Base-by-base conservation (phyloP, 176 grass and related monocot species). In the Hsuehochloa calcarea region DNA sequence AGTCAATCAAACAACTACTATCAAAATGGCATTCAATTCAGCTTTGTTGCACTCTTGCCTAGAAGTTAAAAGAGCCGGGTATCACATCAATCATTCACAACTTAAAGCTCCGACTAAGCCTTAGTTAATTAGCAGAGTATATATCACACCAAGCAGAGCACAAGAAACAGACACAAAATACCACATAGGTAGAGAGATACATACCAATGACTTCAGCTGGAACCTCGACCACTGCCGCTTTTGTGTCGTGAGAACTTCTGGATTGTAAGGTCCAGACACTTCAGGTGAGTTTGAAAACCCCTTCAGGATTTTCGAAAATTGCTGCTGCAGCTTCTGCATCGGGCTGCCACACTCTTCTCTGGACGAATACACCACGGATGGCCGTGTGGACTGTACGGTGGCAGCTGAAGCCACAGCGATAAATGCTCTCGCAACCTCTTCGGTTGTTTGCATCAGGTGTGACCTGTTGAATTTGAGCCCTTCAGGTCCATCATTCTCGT, bases 181-280 rank as follows among this genome's bases (percentile, higher is more conserved):
- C 16, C 2, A 35, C 45, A 65, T 65, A 87, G 20, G 68, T 65
- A 83, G 68, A 85, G 71, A 81, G 49, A 68, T 80, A 77, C 84
- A 80, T 78, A 96, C 97, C 90, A 91, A 38, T 87, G 92, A 92
- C 75, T 94, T 93, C 14, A 94, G 84, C 66, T 99, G 97, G 87
- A 96, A 99, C 77, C 97, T 90, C 0, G 93, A 81, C 97, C 97
- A 99, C 74, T 96, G 97, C 22, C 88, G 88, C 50, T 99, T 99
- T 44, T 96, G 97, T 5, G 90, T 96, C 3, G 97, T 99, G 75
- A 99, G 88, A 68, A 96, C 79, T 75, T 99, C 97, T 4, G 97
- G 97, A 77, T 99, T 96, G 80, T 99, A 99, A 70, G 93, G 56
- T 52, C 93, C 86, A 41, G 82, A 80, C 13, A 90, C 78, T 80